Evolutionary conservation across 495 filamentous ascomycete genomes (phyloP), one percentile per base, ranked within the genome.

Genomic region (Penicillium subrubescens): DNA sequence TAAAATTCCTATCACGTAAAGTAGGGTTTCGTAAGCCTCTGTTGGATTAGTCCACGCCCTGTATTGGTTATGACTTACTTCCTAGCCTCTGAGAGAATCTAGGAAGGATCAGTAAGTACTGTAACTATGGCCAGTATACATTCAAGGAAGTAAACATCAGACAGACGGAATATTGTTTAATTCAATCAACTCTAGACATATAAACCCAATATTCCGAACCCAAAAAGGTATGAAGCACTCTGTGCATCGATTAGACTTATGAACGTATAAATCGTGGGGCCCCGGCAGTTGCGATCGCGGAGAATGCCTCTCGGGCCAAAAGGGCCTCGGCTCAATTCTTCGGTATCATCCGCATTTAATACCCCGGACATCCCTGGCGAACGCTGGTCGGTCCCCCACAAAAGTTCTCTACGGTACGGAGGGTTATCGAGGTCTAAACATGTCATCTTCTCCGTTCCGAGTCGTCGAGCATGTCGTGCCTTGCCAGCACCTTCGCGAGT

Each of bases 401-500:
- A 48, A 12, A 44, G 0, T n/a, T 25, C 33, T 41, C 37, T 48
- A 10, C n/a, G 29, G 7, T 41, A 27, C 44, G 53, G 33, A 21
- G 8, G n/a, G 29, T 25, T 12, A 52, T 37, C 11, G 25, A 39
- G 37, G 21, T 34, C 35, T 48, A 57, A 69, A n/a, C 52, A 77
- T 77, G 69, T 67, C 53, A 5, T 62, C 53, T 55, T 67, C 64
- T 59, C 75, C 76, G 48, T 88, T 89, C 68, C 75, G 77, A 60
- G 73, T 88, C 50, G 77, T 83, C 63, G 84, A 90, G 69, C 90
- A 93, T 77, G 76, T 79, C 29, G 73, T 92, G 67, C 81, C 85
- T 23, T 79, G 82, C 60, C 85, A 91, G 70, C 90, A 94, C 75
- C 83, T 92, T 68, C 82, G 92, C 63, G 90, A 93, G 67, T 93